Evolutionary conservation across 495 filamentous ascomycete genomes (phyloP), one percentile per base, ranked within the genome.

Genomic region (Podospora pseudopauciseta): DNA sequence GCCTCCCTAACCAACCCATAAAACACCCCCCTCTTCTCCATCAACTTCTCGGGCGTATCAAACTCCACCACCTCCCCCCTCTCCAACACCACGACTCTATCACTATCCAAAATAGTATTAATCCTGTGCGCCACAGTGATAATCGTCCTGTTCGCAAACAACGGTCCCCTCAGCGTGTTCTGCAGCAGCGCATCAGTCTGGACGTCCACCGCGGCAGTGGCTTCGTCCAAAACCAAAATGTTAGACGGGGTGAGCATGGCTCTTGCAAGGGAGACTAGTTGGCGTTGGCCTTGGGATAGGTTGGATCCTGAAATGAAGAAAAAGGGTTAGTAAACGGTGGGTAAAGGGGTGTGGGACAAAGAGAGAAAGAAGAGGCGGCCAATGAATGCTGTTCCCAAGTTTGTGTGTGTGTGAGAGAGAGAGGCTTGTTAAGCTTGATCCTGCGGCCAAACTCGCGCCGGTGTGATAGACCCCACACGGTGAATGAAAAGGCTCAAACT

Each of bases 91-190:
- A 97, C 87, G 65, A 98, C 93, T 26, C 92, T 85, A 78, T 98
- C 93, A 30, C 90, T 92, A 79, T 97, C 93, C 20, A 97, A 86
- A 76, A 98, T 97, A 20, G 93, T 98, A 80, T 97, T 97, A 80
- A 99, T 96, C 57, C 95, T 88, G 78, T 99, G 95, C 61, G 95
- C 95, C 74, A 99, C 97, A 0, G 96, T 98, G 74, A 99, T 93
- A 77, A 99, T 98, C 19, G 96, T 99, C 20, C 94, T 87, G 75
- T 97, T 91, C 64, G 86, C 82, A 84, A 97, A 97, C 63, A 88
- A 79, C 23, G 83, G 81, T 26, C 85, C 85, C 32, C 88, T 83
- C 53, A 91, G 76, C 56, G 88, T 90, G 28, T 80, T 77, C 74
- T 91, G 89, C 15, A 97, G 86, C 81, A 97, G 82, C 53, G 93